A percentile compares a stretch with the other conserved stretches of the same genome.
Evolutionary conservation across 768 basidiomycete species (phyloP).

Genomic region (Termitomyces sp.): DNA sequence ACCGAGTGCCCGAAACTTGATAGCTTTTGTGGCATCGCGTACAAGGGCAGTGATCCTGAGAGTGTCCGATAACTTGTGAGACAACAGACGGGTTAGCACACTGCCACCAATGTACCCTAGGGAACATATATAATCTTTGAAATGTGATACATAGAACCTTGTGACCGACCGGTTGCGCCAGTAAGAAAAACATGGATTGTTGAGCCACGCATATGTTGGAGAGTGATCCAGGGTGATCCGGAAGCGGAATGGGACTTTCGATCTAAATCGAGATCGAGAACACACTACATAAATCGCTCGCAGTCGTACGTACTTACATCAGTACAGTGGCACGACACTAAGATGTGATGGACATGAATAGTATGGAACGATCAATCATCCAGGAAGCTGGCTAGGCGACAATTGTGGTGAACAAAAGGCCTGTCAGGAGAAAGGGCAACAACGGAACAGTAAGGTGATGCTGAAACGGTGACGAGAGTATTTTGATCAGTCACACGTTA

Average conservation of each 20-base stretch:
- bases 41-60: constrained; percentile 43
- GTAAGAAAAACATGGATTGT: constrained; percentile 36
- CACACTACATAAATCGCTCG: not conserved
- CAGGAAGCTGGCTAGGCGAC: not conserved
- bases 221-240: not conserved
- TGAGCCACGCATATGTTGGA: constrained; percentile 3
- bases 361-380: too few species aligned
- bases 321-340: too few species aligned
- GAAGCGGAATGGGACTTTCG: not conserved
- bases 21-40: constrained; percentile 34
- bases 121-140: not conserved
- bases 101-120: constrained; percentile 55
- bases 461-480: constrained; percentile 5
- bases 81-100: constrained; percentile 40
- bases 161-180: constrained; percentile 37
- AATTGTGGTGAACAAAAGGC: not conserved
- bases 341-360: too few species aligned
- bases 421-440: not conserved
- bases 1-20: constrained; percentile 26
- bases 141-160: not conserved
- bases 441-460: not conserved
- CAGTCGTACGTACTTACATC: too few species aligned
- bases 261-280: not conserved
- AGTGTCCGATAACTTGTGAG: constrained; percentile 32
- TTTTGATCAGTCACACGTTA: constrained; percentile 13